Evolutionary conservation across 495 filamentous ascomycete species (phyloP), one percentile per base, ranked within the genome.

Genomic region (Trichoderma reesei): DNA sequence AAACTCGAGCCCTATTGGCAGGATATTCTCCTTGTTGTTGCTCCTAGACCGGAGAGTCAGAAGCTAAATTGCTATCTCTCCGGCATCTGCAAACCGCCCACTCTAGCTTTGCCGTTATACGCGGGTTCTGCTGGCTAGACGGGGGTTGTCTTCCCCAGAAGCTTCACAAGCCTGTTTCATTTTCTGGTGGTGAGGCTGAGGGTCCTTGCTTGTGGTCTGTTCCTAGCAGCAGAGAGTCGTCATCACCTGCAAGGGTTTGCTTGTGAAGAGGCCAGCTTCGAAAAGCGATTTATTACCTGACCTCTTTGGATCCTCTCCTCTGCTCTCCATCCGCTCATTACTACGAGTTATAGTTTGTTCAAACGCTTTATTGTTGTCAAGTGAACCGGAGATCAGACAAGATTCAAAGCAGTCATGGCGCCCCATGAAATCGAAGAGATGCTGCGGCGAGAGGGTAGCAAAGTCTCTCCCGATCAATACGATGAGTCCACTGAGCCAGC

Each of bases 401-500:
- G 6, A 4, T 56, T 9, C 5, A 26, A 14, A 51, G 31, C 51
- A 56, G 10, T 34, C 51, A 56, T 56, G 51, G 16, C 51, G 51
- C 51, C 59, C 34, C 9, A 18, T 11, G 62, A 63, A 26, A 63
- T 63, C 20, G 62, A 51, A 20, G 62, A 34, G 1, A 34, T 63
- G 26, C 44, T 63, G 13, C 39, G n/a, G 14, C 41, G 46, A 20
- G 46, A 63, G 33, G 62, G 62, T 14, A 56, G 62, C 14, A 16
- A 48, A 26, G 34, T 63, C 62, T 41, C 62, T 33, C 42, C 62
- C 20, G 62, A 63, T n/a, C 34, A 63, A 14, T 54, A 51, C 44
- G 44, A 51, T 56, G 42, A 56, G 42, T 18, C 41, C 7, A 10
- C 38, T n/a, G 42, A 51, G n/a, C 8, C 41, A 0, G 44, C 4